Base-by-base conservation (phyloP, 2,329 filamentous ascomycete species). In the Conoideocrella luteorostrata region DNA sequence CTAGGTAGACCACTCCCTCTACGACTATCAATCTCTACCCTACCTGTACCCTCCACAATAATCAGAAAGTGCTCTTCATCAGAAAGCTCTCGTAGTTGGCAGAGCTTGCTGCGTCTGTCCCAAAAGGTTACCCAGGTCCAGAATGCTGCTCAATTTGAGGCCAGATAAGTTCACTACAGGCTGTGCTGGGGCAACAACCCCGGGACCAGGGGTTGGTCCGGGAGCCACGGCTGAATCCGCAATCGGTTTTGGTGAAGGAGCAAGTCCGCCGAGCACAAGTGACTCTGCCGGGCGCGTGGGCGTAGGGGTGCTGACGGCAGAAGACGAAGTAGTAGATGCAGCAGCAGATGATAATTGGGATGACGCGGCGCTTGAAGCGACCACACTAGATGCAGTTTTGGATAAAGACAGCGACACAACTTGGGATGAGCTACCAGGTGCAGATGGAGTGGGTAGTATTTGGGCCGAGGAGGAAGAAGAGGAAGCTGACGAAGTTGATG, bases 51-150 rank as follows among this genome's bases (percentile, higher is more conserved):
- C 26, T 20, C 7, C 15, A 17, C 13, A 7, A 12, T 2, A 12
- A 29, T 7, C n/a, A 4, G 13, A 33, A 17, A 21, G 18, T 10
- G 9, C 11, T 7, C 21, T 22, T 7, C 21, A 17, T 35, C 17
- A 40, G 13, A 23, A 28, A 13, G 22, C 17, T 15, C 15, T n/a
- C 12, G 34, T 34, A 4, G 29, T 26, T 17, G 35, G 13, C n/a
- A 11, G 24, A 39, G 26, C 32, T 17, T 15, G 7, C 29, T 29
- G 24, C 20, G 29, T 24, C 32, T 44, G 26, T 18, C 36, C 15
- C 18, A 39, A 52, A 39, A 74, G 54, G 44, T 66, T 72, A 23
- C 71, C 72, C 10, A 75, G 56, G 39, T 68, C 60, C 33, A 75
- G 55, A 36, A 62, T 55, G 45, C 66, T 74, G 51, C 59, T 67